phyloP scores from a whole-genome alignment of 2,329 filamentous ascomycete species.

The Curvularia spicifera region DNA sequence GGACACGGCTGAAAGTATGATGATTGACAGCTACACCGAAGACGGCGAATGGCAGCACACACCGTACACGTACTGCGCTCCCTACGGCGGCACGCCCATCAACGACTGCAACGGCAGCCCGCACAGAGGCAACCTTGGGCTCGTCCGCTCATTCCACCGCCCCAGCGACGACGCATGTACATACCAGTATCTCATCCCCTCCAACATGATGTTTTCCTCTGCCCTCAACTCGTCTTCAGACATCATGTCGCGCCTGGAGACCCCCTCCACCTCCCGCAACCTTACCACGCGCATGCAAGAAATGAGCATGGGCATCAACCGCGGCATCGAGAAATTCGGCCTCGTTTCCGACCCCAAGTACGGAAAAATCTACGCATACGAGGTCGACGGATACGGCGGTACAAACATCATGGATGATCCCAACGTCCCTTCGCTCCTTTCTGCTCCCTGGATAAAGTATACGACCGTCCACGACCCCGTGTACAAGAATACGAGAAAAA shows the following conservation, averaged over 20 bases:
- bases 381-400: slow-evolving; percentile 55
- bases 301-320: slow-evolving; percentile 56
- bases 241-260: slow-evolving; percentile 59
- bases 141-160: slow-evolving; percentile 57
- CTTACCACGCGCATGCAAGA: slow-evolving; percentile 63
- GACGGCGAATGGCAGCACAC: slow-evolving; percentile 53
- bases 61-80: slow-evolving; percentile 55
- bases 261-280: slow-evolving; percentile 28
- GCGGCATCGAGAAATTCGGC: slow-evolving; percentile 53
- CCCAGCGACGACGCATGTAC: slow-evolving; percentile 59
- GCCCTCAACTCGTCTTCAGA: slow-evolving; percentile 62
- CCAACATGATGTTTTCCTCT: slow-evolving; percentile 74
- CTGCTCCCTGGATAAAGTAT: slow-evolving; percentile 68
- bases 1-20: slow-evolving; percentile 54
- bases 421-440: slow-evolving; percentile 71
- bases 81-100: slow-evolving; percentile 54
- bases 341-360: slow-evolving; percentile 45
- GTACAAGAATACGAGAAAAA: slow-evolving; percentile 54
- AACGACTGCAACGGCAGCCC: slow-evolving; percentile 62
- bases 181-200: slow-evolving; percentile 58
- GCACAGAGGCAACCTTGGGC: slow-evolving; percentile 55
- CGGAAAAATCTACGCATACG: slow-evolving; percentile 55
- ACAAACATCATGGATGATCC: slow-evolving; percentile 73
- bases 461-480: slow-evolving; percentile 46
- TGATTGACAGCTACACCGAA: slow-evolving; percentile 54